A percentile compares a stretch with the other conserved stretches of the same genome.
These are phyloP conservation scores for Flueggea neowawraea DNA, from an alignment of 441 rosid genomes.

Conservation along the genomic window DNA sequence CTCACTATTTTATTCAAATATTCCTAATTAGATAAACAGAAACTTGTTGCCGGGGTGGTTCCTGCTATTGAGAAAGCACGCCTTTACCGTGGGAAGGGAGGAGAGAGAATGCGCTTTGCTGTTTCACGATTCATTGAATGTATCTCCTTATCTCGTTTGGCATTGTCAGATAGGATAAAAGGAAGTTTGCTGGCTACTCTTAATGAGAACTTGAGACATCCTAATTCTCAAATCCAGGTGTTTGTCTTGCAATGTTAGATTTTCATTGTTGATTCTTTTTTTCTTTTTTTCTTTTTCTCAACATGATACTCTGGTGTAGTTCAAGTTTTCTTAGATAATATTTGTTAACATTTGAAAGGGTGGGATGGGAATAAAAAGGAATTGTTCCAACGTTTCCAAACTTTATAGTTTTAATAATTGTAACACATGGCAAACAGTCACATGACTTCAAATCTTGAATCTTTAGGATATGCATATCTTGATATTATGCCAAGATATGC, in stretches of 20 bases:
- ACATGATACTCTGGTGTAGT: not conserved
- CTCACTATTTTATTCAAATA: not conserved
- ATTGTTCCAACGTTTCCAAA: no score
- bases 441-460: no score
- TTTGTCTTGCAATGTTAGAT: conserved; percentile 6
- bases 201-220: conserved; percentile 88
- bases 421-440: no score
- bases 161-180: conserved; percentile 66
- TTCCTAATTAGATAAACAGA: conserved; percentile 60
- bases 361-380: no score
- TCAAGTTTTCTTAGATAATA: not conserved
- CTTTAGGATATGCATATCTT: no score
- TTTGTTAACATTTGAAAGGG: no score
- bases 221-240: conserved; percentile 97
- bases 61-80: conserved; percentile 97
- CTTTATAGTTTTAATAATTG: no score
- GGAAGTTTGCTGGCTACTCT: conserved; percentile 68
- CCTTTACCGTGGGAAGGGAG: conserved; percentile 97
- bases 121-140: conserved; percentile 92
- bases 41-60: conserved; percentile 65
- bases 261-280: no score
- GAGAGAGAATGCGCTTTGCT: conserved; percentile 98
- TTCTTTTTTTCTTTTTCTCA: not conserved
- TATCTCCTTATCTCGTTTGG: conserved; percentile 55
- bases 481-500: no score